Conservation (phyloP, 176 grass and related monocot species). For the Microstegium vimineum region DNA sequence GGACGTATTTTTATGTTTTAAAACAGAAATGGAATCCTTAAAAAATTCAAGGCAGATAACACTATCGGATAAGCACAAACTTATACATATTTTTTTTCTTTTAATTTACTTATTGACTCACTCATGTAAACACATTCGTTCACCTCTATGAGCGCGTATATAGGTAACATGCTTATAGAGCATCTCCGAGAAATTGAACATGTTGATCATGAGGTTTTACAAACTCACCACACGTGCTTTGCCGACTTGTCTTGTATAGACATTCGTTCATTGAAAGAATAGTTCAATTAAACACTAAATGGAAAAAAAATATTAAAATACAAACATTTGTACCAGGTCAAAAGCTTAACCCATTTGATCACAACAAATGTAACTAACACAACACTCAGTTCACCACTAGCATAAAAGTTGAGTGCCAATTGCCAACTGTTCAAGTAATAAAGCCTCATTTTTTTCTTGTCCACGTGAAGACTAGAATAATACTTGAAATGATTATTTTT, state of each 20-base stretch:
- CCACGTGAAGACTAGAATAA: background rate
- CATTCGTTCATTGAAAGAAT: background rate
- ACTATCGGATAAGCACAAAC: no score
- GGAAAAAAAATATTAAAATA: background rate
- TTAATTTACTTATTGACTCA: no score
- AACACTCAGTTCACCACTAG: background rate
- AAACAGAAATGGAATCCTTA: no score
- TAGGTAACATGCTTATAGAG: no score
- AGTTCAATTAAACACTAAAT: background rate
- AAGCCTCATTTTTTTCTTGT: background rate
- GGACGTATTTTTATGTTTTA: no score
- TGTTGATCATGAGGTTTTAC: no score
- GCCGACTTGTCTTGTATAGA: background rate
- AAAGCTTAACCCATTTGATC: background rate
- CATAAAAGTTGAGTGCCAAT: background rate
- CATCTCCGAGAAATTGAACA: no score
- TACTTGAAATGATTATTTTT: background rate
- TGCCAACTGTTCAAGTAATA: background rate
- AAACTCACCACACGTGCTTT: no score
- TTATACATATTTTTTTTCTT: no score
- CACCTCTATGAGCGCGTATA: no score
- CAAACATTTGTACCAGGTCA: background rate
- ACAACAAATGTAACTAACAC: background rate
- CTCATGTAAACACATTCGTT: no score
- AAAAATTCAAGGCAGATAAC: no score